Base-by-base conservation (phyloP, 306 rosid genomes). In the Cicer judaicum region DNA sequence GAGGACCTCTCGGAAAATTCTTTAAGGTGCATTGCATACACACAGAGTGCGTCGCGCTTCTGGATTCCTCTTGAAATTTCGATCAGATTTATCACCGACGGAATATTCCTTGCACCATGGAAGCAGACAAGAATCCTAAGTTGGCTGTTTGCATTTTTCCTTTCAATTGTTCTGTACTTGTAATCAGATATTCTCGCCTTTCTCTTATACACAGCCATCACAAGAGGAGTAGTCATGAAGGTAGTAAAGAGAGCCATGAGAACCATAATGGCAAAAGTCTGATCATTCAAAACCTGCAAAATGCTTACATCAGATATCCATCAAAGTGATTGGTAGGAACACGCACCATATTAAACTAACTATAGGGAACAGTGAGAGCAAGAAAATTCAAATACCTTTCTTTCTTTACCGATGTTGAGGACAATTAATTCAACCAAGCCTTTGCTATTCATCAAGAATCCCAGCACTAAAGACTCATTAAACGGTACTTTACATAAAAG, bases 161-260 rank as follows among this genome's bases (percentile, higher is more conserved):
- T 80, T 64, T 80, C 89, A 50, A 93, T 79, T 48, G 83, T 87
- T 78, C 87, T 81, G 78, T 88, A 34, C 78, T 89, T 91, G 85
- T 89, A 93, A 79, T 78, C 78, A 24, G 76, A 79, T 21, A 13
- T 29, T 74, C 77, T 74, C 15, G 64, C 69, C 60, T 81, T 87
- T 67, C 84, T 87, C 78, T 87, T 84, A 60, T 87, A 93, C 49
- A 87, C 84, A 3, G 81, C 78, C 40, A 74, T 72, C 68, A 93
- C 93, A 55, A 91, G 54, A 44, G 98, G 98, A 2, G 98, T 91
- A 48, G 98, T 93, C 24, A 91, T 78, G 79, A 91, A 89, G 56
- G 98, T 93, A 8, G 97, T 93, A 64, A 93, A 82, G 60, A 93
- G 78, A 43, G 98, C 98, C 98, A 93, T 93, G 8, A 93, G 87